Percentiles rank a stretch among this genome's conserved stretches.
These are phyloP conservation scores for Cyclotella atomus DNA, from an alignment of 108 stramenopile species.

Conservation along the genomic window DNA sequence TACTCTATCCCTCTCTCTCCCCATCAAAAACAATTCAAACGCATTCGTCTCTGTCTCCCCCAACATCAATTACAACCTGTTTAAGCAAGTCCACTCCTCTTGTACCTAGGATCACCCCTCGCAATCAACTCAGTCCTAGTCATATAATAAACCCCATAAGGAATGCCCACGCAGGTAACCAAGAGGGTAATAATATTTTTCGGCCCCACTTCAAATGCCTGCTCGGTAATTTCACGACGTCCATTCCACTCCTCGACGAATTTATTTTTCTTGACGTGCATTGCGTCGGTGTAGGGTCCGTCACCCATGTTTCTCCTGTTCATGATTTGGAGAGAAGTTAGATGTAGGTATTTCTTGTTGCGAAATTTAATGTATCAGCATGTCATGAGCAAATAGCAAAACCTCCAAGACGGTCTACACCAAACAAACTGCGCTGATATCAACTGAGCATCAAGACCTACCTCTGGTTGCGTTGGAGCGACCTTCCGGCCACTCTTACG, in stretches of 20 bases:
- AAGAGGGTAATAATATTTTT: conserved; percentile 51
- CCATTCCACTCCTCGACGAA: conserved; percentile 91
- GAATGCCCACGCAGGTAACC: conserved; percentile 53
- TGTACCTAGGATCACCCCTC: conserved; percentile 78
- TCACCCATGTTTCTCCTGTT: conserved; percentile 74
- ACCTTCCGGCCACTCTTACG: conserved; percentile 8
- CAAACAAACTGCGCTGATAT: not conserved
- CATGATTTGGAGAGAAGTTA: not conserved
- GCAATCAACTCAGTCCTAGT: conserved; percentile 66
- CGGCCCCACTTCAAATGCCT: conserved; percentile 51
- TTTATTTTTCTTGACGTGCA: conserved; percentile 85
- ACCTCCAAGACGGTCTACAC: not conserved
- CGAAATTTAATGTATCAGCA: not conserved
- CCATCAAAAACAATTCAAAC: not conserved
- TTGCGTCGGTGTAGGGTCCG: conserved; percentile 68
- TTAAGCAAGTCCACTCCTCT: conserved; percentile 53
- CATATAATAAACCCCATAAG: conserved; percentile 62
- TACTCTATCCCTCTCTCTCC: not conserved
- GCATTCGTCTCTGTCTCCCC: not conserved
- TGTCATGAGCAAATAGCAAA: not conserved
- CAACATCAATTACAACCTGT: not conserved
- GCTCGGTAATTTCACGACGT: conserved; percentile 82
- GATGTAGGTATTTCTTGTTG: not conserved
- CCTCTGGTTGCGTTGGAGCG: conserved; percentile 15
- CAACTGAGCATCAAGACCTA: not conserved